Conservation (phyloP, 179 eudicot genomes). For the Sideroxylon spinosum region DNA sequence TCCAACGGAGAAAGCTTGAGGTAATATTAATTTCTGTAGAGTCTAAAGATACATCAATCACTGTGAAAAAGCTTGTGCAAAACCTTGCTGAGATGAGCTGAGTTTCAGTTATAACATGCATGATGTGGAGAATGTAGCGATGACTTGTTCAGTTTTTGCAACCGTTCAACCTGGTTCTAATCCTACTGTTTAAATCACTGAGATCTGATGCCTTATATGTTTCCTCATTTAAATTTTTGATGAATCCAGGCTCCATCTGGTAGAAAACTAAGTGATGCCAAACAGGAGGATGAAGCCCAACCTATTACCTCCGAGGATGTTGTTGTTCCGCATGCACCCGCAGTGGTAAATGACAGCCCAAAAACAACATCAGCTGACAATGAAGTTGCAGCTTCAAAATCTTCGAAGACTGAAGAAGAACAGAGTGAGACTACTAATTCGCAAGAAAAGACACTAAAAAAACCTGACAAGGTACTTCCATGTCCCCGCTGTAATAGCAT, state of each 20-base stretch:
- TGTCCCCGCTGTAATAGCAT: constrained; percentile 73
- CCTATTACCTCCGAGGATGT: constrained; percentile 22
- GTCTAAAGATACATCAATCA: neutral
- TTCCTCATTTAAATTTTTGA: neutral
- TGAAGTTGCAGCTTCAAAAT: constrained; percentile 20
- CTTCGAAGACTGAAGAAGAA: constrained; percentile 29
- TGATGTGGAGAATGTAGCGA: neutral
- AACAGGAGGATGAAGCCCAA: constrained; percentile 25
- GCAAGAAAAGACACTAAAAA: constrained; percentile 48
- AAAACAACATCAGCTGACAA: constrained; percentile 17
- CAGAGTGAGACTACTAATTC: constrained; percentile 29
- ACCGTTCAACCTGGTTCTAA: neutral
- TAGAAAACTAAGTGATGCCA: constrained; percentile 14
- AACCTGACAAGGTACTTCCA: constrained; percentile 60
- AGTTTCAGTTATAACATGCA: neutral
- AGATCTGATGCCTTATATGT: neutral
- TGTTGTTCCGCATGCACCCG: constrained; percentile 18
- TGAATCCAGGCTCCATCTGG: constrained; percentile 25
- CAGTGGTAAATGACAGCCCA: constrained; percentile 15
- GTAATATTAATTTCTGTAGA: neutral
- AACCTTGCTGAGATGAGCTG: neutral
- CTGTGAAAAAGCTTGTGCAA: constrained; percentile 3
- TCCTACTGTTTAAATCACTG: neutral
- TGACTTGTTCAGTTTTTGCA: neutral
- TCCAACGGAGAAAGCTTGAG: neutral